These are phyloP conservation scores for Pezicula neosporulosa DNA, from an alignment of 2,329 filamentous ascomycete genomes.

Conservation along the genomic window DNA sequence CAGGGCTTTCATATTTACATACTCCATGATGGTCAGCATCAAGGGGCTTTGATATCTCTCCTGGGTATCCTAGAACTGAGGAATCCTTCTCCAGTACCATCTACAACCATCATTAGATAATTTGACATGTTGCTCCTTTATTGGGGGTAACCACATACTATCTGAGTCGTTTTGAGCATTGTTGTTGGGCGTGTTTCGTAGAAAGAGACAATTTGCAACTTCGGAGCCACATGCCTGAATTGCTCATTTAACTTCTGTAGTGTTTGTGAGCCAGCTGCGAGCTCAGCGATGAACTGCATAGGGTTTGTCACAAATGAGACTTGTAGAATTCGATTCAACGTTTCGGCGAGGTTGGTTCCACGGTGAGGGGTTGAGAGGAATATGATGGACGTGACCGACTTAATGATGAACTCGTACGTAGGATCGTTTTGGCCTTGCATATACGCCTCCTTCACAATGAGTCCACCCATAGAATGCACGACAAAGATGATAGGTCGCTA, in stretches of 20 bases:
- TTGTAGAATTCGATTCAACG: not conserved
- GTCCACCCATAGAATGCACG: conserved; percentile 43
- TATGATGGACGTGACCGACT: not conserved
- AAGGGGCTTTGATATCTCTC: conserved; percentile 15
- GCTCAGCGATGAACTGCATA: too few species aligned
- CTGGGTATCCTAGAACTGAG: conserved; percentile 21
- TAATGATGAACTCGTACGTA: not conserved
- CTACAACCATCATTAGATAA: not conserved
- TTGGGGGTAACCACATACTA: too few species aligned
- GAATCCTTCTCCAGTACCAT: conserved; percentile 23
- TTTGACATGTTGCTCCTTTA: not conserved
- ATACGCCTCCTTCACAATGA: conserved; percentile 24
- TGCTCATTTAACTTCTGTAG: too few species aligned
- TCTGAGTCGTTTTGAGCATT: too few species aligned
- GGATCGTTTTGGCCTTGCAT: not conserved
- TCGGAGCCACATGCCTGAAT: too few species aligned
- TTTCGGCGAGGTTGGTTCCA: not conserved
- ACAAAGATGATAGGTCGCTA: conserved; percentile 35
- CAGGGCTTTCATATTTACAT: conserved; percentile 23
- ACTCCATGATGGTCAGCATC: conserved; percentile 27
- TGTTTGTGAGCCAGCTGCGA: too few species aligned
- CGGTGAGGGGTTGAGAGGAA: conserved; percentile 1
- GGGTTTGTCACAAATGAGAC: too few species aligned
- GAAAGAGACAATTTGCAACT: too few species aligned
- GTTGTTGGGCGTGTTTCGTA: too few species aligned